Percentiles rank a stretch among this genome's conserved stretches.
phyloP scores from a whole-genome alignment of 306 rosid genomes.

The Adenanthera pavonina region DNA sequence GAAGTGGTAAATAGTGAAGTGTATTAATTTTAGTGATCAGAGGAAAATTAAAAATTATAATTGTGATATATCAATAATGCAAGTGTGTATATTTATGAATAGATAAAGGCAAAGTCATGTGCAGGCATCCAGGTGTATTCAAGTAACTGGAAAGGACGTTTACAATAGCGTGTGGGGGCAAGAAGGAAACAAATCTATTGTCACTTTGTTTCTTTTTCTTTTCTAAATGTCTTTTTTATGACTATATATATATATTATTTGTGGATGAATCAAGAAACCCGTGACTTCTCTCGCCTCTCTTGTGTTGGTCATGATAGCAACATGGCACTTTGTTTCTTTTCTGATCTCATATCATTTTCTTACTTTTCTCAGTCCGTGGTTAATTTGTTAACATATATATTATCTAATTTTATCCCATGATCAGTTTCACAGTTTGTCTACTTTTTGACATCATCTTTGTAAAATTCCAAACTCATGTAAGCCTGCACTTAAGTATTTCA shows the following conservation, averaged over 20 bases:
- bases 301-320: slow-evolving; percentile 46
- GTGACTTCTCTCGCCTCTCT: slow-evolving; percentile 57
- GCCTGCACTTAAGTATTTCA: neutral
- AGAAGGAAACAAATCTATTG: slow-evolving; percentile 35
- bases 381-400: neutral
- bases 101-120: slow-evolving; percentile 13
- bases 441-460: neutral
- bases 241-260: neutral
- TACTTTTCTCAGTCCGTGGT: neutral
- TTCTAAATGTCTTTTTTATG: too few species aligned
- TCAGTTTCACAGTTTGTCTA: neutral
- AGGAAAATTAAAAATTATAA: slow-evolving; percentile 5
- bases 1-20: neutral
- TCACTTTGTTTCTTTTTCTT: slow-evolving; percentile 10
- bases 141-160: slow-evolving; percentile 47
- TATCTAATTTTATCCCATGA: neutral
- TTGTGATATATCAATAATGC: neutral
- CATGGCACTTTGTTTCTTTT: neutral
- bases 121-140: slow-evolving; percentile 25
- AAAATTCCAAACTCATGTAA: neutral
- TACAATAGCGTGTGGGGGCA: slow-evolving; percentile 42
- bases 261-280: slow-evolving; percentile 76
- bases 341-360: neutral
- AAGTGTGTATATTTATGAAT: neutral
- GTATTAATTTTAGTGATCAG: slow-evolving; percentile 29